phyloP scores from a whole-genome alignment of 257 asterid genomes.

The Rehmannia glutinosa region DNA sequence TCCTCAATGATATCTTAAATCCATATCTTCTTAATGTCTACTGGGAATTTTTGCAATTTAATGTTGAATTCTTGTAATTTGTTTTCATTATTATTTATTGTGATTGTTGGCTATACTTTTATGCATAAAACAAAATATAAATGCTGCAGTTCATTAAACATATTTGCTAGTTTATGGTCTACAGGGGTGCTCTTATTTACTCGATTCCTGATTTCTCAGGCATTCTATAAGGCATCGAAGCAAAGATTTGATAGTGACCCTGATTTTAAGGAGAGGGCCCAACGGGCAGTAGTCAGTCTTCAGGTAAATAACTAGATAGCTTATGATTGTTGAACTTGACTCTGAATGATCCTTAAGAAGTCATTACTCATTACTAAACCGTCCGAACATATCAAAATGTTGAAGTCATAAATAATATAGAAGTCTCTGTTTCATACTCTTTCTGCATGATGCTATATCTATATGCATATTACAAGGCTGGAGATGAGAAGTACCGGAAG shows the following conservation, averaged over 20 bases:
- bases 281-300: slow-evolving; percentile 81
- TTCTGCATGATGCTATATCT: not conserved
- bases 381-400: too few relatives aligned
- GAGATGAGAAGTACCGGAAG: too few relatives aligned
- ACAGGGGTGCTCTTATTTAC: not conserved
- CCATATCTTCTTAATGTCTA: not conserved
- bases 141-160: not conserved
- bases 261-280: slow-evolving; percentile 87
- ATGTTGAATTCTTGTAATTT: too few relatives aligned
- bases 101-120: too few relatives aligned
- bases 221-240: too few relatives aligned
- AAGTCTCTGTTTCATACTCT: slow-evolving; percentile 8
- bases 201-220: slow-evolving; percentile 32
- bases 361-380: too few relatives aligned
- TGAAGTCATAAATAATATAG: too few relatives aligned
- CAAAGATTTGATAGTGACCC: slow-evolving; percentile 69
- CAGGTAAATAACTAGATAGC: too few relatives aligned
- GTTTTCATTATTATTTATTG: too few relatives aligned
- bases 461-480: slow-evolving; percentile 36
- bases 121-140: too few relatives aligned
- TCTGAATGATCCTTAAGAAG: not conserved
- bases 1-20: not conserved
- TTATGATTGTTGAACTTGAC: not conserved
- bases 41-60: not conserved
- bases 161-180: not conserved